Evolutionary conservation across 805 yeast species (phyloP), one percentile per base, ranked within the genome.

Genomic region (Saccharomycopsis schoenii): DNA sequence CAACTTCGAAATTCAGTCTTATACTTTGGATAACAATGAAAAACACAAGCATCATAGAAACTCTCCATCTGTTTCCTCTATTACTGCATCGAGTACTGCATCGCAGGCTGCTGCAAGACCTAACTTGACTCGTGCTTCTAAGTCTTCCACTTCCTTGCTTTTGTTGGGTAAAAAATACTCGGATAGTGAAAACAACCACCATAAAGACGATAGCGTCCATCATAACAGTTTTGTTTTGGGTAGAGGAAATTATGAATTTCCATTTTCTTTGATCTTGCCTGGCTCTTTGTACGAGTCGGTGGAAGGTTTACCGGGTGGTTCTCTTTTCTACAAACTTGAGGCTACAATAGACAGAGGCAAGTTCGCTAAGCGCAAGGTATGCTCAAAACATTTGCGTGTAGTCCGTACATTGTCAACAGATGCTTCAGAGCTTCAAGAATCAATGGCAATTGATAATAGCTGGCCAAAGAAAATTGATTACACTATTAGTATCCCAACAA

Each of bases 381-480:
- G 91, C 17, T 84, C 83, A 66, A 88, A 84, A 72, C 90, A 85
- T 68, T 65, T 94, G 2, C 82, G 96, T 63, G 84, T 94, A 10
- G 83, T 94, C 11, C 80, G 99, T 68, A 93, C 98, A 0, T 74
- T 93, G 62, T 84, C 96, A 1, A 82, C 96, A 0, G 98, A 93
- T 71, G 81, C 96, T 0, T 81, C 88, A 2, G 98, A 94, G 68
- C 76, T 91, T 25, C 80, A 96, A 0, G 97, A 93, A 71, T 89
- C 98, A 0, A 88, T 92, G 67, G 89, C 96, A 0, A 96, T 93
- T 39, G 97, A 91, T 69, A 93, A 93, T 70, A 85, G 92, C 1
- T 93, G 98, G 98, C 97, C 98, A 1, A 77, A 84, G 55, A 94
- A 94, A 70, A 89, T 93, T 39, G 97, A 93, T 68, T 93, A 93